These are phyloP conservation scores for Beauveria caledonica DNA, from an alignment of 2,329 filamentous ascomycete species.

Conservation along the genomic window DNA sequence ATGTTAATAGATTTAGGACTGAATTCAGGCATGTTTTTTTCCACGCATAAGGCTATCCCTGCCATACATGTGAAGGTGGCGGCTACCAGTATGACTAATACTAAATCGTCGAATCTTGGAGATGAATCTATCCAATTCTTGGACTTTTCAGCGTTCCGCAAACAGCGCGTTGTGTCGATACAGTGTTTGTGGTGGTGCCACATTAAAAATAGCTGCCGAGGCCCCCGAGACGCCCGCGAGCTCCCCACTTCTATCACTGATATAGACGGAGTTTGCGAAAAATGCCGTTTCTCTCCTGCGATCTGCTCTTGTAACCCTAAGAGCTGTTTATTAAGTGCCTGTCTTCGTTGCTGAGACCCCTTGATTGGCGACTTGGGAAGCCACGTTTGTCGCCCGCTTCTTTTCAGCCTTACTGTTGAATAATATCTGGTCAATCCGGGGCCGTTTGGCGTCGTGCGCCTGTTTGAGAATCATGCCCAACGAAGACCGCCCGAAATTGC, in stretches of 20 bases:
- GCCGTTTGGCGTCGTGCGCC: neutral
- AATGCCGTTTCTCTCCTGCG: conserved; percentile 7
- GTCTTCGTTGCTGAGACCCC: neutral
- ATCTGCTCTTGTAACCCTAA: neutral
- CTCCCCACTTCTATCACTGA: neutral
- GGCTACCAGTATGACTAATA: neutral
- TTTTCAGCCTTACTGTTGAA: neutral
- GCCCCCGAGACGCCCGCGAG: neutral
- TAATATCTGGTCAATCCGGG: neutral
- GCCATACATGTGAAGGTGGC: neutral
- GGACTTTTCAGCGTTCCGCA: neutral
- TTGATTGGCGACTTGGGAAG: neutral
- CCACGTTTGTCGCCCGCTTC: neutral
- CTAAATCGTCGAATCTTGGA: neutral
- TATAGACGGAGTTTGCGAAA: conserved; percentile 10
- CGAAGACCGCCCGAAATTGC: conserved; percentile 22
- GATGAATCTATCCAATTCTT: no score
- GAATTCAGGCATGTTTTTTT: neutral
- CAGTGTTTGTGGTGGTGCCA: neutral
- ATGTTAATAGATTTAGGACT: conserved; percentile 1
- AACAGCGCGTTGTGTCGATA: neutral
- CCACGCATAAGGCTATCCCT: no score
- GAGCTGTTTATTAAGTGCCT: neutral
- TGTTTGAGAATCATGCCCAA: conserved; percentile 2
- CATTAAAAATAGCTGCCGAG: neutral